Percentiles rank a stretch among this genome's conserved stretches.
Evolutionary conservation across 1,284 basidiomycete genomes (phyloP).

Genomic region (Inonotus hispidus): DNA sequence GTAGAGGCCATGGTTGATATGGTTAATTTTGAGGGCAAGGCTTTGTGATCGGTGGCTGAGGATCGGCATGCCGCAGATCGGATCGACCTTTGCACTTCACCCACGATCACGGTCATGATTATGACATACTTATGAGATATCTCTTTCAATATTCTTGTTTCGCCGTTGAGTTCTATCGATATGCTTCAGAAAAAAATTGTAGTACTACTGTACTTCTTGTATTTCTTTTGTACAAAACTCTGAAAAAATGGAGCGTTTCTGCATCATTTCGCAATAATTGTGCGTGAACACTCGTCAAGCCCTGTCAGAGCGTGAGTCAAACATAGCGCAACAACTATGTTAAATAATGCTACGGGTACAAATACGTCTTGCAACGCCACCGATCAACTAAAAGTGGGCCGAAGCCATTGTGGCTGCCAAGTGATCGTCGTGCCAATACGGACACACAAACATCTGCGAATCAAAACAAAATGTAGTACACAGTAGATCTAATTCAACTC

Average conservation of each 20-base stretch:
- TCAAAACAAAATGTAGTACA: background rate
- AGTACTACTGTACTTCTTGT: background rate
- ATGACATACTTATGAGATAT: background rate
- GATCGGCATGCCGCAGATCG: too few relatives aligned
- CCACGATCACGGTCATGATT: background rate
- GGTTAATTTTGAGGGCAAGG: background rate
- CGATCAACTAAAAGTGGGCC: background rate
- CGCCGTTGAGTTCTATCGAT: background rate
- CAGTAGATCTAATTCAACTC: too few relatives aligned
- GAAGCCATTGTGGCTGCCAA: background rate
- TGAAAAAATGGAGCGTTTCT: background rate
- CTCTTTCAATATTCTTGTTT: background rate
- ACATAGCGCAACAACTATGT: background rate
- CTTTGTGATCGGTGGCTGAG: too few relatives aligned
- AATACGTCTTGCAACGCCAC: background rate
- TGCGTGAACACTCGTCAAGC: background rate
- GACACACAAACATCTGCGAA: background rate
- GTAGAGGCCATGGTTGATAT: background rate
- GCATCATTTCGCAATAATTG: background rate
- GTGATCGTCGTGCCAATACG: background rate
- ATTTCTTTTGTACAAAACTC: background rate
- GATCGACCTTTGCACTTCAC: background rate
- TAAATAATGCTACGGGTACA: background rate
- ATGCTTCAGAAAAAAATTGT: background rate
- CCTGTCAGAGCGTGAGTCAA: background rate